A percentile compares a stretch with the other conserved stretches of the same genome.
Conservation (phyloP, 2,329 filamentous ascomycete species). For the Aspergillus japonicus region DNA sequence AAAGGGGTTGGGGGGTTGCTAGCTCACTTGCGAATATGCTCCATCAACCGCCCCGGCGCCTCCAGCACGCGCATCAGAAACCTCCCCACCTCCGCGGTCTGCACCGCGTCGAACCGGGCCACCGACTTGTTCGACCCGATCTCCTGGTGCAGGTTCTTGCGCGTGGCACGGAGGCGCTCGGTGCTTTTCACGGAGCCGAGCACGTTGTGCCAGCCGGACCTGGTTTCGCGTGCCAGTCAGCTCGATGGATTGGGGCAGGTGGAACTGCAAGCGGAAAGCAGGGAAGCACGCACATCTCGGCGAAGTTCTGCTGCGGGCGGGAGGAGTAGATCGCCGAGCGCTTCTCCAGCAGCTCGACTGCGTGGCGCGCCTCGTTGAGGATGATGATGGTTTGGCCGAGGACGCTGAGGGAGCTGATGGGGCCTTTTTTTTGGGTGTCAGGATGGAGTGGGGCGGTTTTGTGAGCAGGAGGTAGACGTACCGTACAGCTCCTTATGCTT, state of each 20-base stretch:
- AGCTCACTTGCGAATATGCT: constrained; percentile 39
- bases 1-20: not conserved
- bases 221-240: not conserved
- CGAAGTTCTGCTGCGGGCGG: constrained; percentile 25
- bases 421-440: constrained; percentile 13
- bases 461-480: not conserved
- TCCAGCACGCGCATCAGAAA: constrained; percentile 46
- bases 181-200: constrained; percentile 36
- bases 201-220: constrained; percentile 38
- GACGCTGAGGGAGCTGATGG: constrained; percentile 34
- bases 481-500: constrained; percentile 42
- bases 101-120: constrained; percentile 39
- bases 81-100: constrained; percentile 44
- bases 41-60: constrained; percentile 36
- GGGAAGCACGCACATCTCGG: constrained; percentile 31
- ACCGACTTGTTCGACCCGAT: constrained; percentile 46
- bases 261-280: not conserved
- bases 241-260: not conserved
- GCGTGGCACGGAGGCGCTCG: constrained; percentile 39
- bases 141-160: constrained; percentile 45
- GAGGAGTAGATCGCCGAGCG: constrained; percentile 25
- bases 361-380: constrained; percentile 29
- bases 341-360: constrained; percentile 32
- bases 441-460: not conserved
- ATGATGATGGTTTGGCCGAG: constrained; percentile 34